Percentiles rank a stretch among this genome's conserved stretches.
Conservation (phyloP, 352 stramenopile genomes). For the Phytopythium mirpurense region DNA sequence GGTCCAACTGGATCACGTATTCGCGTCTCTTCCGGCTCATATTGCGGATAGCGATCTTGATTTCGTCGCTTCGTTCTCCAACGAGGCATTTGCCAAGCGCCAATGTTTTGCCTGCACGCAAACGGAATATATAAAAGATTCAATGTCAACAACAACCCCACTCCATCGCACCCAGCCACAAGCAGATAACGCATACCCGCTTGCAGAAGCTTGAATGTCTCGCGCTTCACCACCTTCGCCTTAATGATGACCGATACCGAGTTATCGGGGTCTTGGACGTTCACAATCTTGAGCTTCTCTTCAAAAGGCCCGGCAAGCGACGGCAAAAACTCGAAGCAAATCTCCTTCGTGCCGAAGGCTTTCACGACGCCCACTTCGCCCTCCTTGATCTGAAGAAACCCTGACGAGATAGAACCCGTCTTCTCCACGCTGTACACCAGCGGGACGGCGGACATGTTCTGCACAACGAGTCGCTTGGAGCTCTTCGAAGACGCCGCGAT, state of each 20-base stretch:
- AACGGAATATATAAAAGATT: slow-evolving; percentile 4
- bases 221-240: slow-evolving; percentile 83
- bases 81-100: slow-evolving; percentile 81
- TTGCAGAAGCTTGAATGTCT: slow-evolving; percentile 88
- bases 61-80: slow-evolving; percentile 74
- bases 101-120: slow-evolving; percentile 61
- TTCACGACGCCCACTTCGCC: slow-evolving; percentile 84
- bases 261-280: slow-evolving; percentile 87
- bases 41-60: slow-evolving; percentile 85
- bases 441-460: slow-evolving; percentile 84
- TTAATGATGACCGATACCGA: slow-evolving; percentile 87
- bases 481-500: slow-evolving; percentile 84
- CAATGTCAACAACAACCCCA: neutral
- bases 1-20: slow-evolving; percentile 84
- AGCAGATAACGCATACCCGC: slow-evolving; percentile 35
- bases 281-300: slow-evolving; percentile 87
- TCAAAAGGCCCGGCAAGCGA: slow-evolving; percentile 83
- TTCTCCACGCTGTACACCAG: slow-evolving; percentile 87
- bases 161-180: neutral
- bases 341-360: slow-evolving; percentile 83
- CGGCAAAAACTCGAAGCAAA: slow-evolving; percentile 87
- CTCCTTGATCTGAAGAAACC: slow-evolving; percentile 87
- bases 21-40: slow-evolving; percentile 86
- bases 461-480: slow-evolving; percentile 80
- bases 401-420: slow-evolving; percentile 88